These are phyloP conservation scores for Zygoascus hellenicus DNA, from an alignment of 1,139 yeast genomes.

Conservation along the genomic window DNA sequence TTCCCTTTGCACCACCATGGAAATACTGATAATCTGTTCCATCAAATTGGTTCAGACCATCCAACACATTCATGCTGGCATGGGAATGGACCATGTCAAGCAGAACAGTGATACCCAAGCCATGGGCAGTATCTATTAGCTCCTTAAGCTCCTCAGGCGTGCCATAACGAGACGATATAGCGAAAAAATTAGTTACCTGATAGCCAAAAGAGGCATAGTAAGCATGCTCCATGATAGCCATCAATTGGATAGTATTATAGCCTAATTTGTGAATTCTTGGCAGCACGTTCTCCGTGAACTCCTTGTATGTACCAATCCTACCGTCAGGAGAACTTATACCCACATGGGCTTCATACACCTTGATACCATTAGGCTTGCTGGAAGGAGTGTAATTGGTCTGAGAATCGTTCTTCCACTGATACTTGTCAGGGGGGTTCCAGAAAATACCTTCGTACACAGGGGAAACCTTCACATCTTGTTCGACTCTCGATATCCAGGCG, in stretches of 20 bases:
- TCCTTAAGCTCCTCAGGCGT: constrained; percentile 92
- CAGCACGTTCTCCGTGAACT: constrained; percentile 70
- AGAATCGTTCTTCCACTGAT: constrained; percentile 51
- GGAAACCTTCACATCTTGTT: constrained; percentile 50
- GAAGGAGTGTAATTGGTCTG: constrained; percentile 19
- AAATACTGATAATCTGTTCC: constrained; percentile 95
- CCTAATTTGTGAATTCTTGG: constrained; percentile 85
- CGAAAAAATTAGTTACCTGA: constrained; percentile 90
- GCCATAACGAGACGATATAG: constrained; percentile 83
- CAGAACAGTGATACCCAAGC: constrained; percentile 77
- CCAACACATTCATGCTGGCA: constrained; percentile 89
- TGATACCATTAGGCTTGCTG: constrained; percentile 61
- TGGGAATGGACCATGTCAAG: constrained; percentile 95
- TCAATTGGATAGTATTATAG: constrained; percentile 86
- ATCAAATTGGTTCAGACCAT: constrained; percentile 88
- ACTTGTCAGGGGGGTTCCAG: constrained; percentile 72
- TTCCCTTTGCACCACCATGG: constrained; percentile 81
- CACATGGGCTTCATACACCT: constrained; percentile 92
- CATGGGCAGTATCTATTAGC: constrained; percentile 86
- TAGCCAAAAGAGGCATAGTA: constrained; percentile 97
- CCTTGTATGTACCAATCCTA: constrained; percentile 73
- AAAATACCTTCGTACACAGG: constrained; percentile 78
- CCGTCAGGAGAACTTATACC: constrained; percentile 94
- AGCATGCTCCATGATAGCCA: constrained; percentile 99
- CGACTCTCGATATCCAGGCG: constrained; percentile 83